Evolutionary conservation across 2,329 filamentous ascomycete species (phyloP).

Genomic region (Claviceps lovelessii): DNA sequence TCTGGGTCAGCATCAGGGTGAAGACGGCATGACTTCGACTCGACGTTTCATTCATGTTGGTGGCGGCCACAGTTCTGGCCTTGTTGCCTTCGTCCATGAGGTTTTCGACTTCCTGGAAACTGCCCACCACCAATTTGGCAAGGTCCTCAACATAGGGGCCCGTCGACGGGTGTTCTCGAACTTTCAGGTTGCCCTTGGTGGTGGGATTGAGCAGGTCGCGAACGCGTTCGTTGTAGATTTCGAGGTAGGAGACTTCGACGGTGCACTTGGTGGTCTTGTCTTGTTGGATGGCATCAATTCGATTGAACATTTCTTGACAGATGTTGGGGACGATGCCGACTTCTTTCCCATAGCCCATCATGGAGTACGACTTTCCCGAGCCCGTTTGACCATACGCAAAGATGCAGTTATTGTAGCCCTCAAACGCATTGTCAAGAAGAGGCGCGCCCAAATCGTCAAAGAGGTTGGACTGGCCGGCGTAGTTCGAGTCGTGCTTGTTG

Average conservation of each 20-base stretch:
- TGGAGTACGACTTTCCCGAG: constrained; percentile 96
- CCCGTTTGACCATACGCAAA: constrained; percentile 98
- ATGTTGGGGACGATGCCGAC: constrained; percentile 92
- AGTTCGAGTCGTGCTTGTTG: constrained; percentile 63
- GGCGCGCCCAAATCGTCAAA: constrained; percentile 81
- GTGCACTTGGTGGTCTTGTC: constrained; percentile 76
- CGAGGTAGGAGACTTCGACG: constrained; percentile 93
- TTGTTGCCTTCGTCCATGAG: constrained; percentile 99
- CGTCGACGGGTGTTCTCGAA: constrained; percentile 92
- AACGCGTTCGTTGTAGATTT: constrained; percentile 98
- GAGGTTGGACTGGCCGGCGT: constrained; percentile 78
- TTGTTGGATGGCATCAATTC: constrained; percentile 55
- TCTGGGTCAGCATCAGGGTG: constrained; percentile 88
- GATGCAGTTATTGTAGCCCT: constrained; percentile 99
- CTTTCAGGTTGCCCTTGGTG: constrained; percentile 92
- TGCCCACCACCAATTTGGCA: constrained; percentile 84
- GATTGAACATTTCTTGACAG: constrained; percentile 92
- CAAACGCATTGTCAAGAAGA: constrained; percentile 91
- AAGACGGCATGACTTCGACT: constrained; percentile 98
- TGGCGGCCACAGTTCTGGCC: constrained; percentile 90
- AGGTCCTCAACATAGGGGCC: constrained; percentile 97
- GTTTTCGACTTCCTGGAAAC: constrained; percentile 90
- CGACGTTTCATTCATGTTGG: constrained; percentile 99
- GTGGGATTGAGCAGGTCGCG: constrained; percentile 88
- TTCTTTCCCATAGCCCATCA: constrained; percentile 98